phyloP scores from a whole-genome alignment of 768 basidiomycete species.

The Cubamyces lactineus region DNA sequence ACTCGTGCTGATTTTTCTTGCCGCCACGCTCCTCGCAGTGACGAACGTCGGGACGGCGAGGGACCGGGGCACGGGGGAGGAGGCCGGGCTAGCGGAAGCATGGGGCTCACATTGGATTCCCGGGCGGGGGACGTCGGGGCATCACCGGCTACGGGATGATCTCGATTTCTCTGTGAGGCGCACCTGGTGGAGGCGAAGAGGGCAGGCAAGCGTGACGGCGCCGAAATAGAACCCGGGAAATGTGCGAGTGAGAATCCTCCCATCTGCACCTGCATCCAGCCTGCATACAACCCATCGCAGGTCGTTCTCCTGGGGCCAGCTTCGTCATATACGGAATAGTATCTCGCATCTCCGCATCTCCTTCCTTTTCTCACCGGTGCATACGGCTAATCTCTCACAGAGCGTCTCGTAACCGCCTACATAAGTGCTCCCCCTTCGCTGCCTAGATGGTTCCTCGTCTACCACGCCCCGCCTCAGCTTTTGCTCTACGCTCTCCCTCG shows the following conservation, averaged over 20 bases:
- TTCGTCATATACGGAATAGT: constrained; percentile 12
- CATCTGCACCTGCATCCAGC: neutral
- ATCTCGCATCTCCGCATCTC: neutral
- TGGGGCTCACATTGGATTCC: neutral
- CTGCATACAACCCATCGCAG: neutral
- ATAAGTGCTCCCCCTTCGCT: constrained; percentile 5
- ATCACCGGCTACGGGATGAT: no score
- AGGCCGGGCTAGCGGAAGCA: no score
- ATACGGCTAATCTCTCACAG: constrained; percentile 3
- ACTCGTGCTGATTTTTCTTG: neutral
- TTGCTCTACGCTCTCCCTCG: neutral
- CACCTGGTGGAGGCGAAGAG: no score
- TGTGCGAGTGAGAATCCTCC: neutral
- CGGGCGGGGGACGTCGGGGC: no score
- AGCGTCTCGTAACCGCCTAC: neutral
- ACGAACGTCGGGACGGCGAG: neutral
- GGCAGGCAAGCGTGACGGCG: no score
- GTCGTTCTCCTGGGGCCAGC: neutral
- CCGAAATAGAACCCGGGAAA: neutral
- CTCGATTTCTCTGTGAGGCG: no score
- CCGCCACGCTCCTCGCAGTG: neutral
- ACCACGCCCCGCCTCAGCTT: neutral
- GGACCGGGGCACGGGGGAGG: no score
- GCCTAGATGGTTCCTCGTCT: neutral
- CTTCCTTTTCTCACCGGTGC: neutral